Percentiles rank a stretch among this genome's conserved stretches.
phyloP scores from a whole-genome alignment of 805 yeast genomes.

The Candida bentonensis region DNA sequence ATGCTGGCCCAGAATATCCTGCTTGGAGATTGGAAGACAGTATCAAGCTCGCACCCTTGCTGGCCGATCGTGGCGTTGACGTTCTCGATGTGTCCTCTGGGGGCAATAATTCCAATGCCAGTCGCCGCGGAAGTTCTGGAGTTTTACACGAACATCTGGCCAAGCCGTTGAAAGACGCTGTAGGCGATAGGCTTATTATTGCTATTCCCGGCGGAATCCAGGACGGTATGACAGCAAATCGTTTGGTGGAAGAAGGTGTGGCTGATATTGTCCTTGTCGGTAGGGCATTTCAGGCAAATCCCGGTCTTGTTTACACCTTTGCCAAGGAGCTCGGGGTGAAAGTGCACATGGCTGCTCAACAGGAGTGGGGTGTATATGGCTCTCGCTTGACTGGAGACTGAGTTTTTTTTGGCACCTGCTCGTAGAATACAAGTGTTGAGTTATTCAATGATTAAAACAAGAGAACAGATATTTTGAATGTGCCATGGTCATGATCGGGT shows the following conservation, averaged over 20 bases:
- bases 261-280: constrained; percentile 38
- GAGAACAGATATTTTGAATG: too few relatives aligned
- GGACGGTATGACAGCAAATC: constrained; percentile 24
- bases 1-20: background rate
- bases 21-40: constrained; percentile 25
- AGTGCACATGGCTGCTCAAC: too few relatives aligned
- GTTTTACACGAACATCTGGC: constrained; percentile 28
- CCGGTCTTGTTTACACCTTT: constrained; percentile 34
- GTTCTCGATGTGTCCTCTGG: constrained; percentile 44
- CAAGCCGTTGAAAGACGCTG: constrained; percentile 26
- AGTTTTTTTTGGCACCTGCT: too few relatives aligned
- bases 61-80: constrained; percentile 25
- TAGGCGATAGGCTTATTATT: constrained; percentile 28
- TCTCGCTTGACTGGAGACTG: too few relatives aligned
- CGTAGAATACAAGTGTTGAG: too few relatives aligned
- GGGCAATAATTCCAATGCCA: constrained; percentile 25
- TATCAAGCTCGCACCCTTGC: constrained; percentile 10
- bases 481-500: too few relatives aligned
- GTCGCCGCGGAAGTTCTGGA: constrained; percentile 9
- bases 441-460: too few relatives aligned
- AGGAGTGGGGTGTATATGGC: too few relatives aligned
- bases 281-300: constrained; percentile 30
- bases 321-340: constrained; percentile 35
- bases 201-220: constrained; percentile 34
- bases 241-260: constrained; percentile 23